Percentiles rank a stretch among this genome's conserved stretches.
Conservation (phyloP, 2,329 filamentous ascomycete genomes). For the Apiospora hydei region DNA sequence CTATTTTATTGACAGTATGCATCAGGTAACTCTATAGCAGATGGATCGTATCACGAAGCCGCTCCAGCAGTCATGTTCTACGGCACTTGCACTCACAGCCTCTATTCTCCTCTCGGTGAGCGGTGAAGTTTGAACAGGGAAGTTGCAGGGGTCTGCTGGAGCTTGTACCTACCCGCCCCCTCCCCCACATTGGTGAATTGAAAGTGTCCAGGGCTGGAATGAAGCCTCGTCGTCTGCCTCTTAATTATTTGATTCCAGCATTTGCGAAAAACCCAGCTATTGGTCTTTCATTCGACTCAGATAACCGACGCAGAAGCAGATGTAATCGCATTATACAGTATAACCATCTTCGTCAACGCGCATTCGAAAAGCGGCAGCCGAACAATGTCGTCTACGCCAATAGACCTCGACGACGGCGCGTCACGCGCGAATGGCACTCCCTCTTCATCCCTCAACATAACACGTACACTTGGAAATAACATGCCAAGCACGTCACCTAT, state of each 20-base stretch:
- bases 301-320: background rate
- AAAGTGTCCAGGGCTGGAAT: slow-evolving; percentile 3
- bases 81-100: no score
- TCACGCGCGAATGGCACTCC: slow-evolving; percentile 49
- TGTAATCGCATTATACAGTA: background rate
- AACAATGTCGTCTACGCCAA: slow-evolving; percentile 43
- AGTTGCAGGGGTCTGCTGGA: background rate
- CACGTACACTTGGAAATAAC: slow-evolving; percentile 52
- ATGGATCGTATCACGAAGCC: no score
- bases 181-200: slow-evolving; percentile 7
- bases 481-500: slow-evolving; percentile 68
- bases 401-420: slow-evolving; percentile 61
- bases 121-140: slow-evolving; percentile 24
- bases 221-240: background rate
- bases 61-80: background rate
- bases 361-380: background rate
- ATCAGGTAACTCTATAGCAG: background rate
- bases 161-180: background rate
- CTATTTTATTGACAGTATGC: background rate
- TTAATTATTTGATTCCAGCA: background rate
- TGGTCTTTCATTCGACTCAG: background rate
- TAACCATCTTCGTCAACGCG: background rate
- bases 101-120: background rate
- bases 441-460: slow-evolving; percentile 55
- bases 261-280: background rate